phyloP scores from a whole-genome alignment of 2,329 filamentous ascomycete genomes.

The Ophiostoma novo-ulmi region DNA sequence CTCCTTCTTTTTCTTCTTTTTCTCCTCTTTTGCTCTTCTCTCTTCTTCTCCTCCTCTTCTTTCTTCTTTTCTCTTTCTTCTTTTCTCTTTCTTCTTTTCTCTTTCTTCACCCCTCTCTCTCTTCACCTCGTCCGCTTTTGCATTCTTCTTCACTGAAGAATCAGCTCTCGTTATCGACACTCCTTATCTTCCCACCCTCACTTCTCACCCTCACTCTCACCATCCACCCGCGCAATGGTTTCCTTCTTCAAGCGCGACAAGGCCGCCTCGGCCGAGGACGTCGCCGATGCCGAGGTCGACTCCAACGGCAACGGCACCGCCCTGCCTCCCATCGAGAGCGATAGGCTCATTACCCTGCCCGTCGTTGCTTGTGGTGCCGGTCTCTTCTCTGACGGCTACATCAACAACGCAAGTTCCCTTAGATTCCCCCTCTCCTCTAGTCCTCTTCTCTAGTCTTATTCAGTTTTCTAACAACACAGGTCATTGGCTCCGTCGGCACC shows the following conservation, averaged over 20 bases:
- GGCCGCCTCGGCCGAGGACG: slow-evolving; percentile 13
- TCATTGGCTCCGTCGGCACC: slow-evolving; percentile 83
- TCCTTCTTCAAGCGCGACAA: slow-evolving; percentile 21
- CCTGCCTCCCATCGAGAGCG: slow-evolving; percentile 17
- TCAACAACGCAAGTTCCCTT: slow-evolving; percentile 63
- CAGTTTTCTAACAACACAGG: slow-evolving; percentile 41
- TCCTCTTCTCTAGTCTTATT: slow-evolving; percentile 16
- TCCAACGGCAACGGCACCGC: background rate
- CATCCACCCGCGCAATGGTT: slow-evolving; percentile 18
- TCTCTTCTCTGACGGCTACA: slow-evolving; percentile 85
- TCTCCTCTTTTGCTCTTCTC: background rate
- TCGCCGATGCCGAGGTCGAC: slow-evolving; percentile 7
- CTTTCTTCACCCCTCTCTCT: background rate
- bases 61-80: background rate
- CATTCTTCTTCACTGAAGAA: slow-evolving; percentile 7
- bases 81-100: background rate
- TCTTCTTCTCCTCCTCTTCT: background rate
- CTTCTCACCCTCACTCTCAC: background rate
- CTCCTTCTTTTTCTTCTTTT: background rate
- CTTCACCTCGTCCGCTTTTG: background rate
- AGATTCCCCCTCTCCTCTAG: background rate
- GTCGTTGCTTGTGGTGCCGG: slow-evolving; percentile 86
- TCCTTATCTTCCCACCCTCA: background rate
- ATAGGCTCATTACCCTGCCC: slow-evolving; percentile 46
- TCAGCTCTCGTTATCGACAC: background rate